Base-by-base conservation (phyloP, 352 stramenopile genomes). In the Phytophthora colocasiae region DNA sequence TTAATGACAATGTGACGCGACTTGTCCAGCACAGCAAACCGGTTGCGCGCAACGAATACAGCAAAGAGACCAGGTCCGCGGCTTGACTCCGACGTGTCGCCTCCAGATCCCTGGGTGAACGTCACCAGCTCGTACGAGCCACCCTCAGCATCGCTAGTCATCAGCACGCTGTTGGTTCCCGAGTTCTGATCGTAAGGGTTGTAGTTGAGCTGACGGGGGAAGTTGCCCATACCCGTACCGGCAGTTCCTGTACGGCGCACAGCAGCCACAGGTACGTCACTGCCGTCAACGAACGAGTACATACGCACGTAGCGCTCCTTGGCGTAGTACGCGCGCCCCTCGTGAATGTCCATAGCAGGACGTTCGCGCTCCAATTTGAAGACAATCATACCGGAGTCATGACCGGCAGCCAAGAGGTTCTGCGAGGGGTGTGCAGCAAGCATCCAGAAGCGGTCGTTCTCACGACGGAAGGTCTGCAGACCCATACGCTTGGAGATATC, bases 401-500 rank as follows among this genome's bases (percentile, higher is more conserved):
- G 98, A 49, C 98, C 98, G 4, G 98, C 98, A 17, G 98, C 98
- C 27, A 99, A 83, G 31, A 99, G 81, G 77, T 99, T 99, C 75
- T 99, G 97, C 46, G 89, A 91, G 29, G 93, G 90, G 78, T 99
- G 98, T 0, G 97, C 97, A 0, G 95, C 90, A 19, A 96, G 71
- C 71, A 99, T 99, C 98, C 98, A 99, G 77, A 99, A 99, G 29
- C 98, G 94, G 78, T 99, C 98, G 58, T 98, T 98, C 84, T 99
- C 97, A 19, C 98, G 89, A 39, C 98, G 93, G 78, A 99, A 99
- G 0, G 97, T 99, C 84, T 99, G 97, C 26, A 99, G 91, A 0
- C 97, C 97, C 73, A 99, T 97, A 69, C 98, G 95, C 83, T 99
- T 99, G 26, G 89, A 98, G 56, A 99, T 98, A 82, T 99, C 97